phyloP scores from a whole-genome alignment of 2,329 filamentous ascomycete genomes.

The Exutisphaerella laricina region DNA sequence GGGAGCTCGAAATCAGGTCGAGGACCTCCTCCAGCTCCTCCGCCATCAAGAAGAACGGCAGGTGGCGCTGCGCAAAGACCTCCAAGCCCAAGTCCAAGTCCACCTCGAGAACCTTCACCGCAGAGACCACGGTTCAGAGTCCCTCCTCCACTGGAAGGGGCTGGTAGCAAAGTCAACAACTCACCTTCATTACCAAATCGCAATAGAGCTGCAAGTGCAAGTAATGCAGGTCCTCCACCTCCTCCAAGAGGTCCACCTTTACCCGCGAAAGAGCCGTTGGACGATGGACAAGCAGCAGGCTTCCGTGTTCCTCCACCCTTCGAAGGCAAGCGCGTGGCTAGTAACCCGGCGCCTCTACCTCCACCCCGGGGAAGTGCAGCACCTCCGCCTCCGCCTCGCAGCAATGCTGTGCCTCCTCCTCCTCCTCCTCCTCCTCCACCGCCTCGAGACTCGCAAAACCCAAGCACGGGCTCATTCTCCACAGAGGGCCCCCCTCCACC shows the following conservation, averaged over 20 bases:
- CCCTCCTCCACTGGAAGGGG: slow-evolving; percentile 82
- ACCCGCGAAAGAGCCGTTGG: slow-evolving; percentile 52
- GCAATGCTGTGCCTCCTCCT: slow-evolving; percentile 35
- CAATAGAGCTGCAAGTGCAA: slow-evolving; percentile 39
- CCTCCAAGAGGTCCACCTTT: slow-evolving; percentile 34
- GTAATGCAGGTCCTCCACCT: slow-evolving; percentile 30
- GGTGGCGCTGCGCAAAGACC: slow-evolving; percentile 35
- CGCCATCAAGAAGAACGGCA: slow-evolving; percentile 37
- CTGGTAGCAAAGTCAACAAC: slow-evolving; percentile 56
- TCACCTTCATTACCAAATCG: slow-evolving; percentile 50
- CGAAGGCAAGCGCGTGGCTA: slow-evolving; percentile 54
- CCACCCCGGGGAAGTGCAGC: slow-evolving; percentile 41
- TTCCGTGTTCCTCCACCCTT: slow-evolving; percentile 80
- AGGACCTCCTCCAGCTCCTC: slow-evolving; percentile 56
- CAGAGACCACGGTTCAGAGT: slow-evolving; percentile 69
- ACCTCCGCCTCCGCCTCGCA: slow-evolving; percentile 50
- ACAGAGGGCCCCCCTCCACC: slow-evolving; percentile 31
- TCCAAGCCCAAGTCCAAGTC: slow-evolving; percentile 51
- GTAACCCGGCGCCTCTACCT: slow-evolving; percentile 60
- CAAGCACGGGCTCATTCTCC: slow-evolving; percentile 36
- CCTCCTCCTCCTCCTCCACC: slow-evolving; percentile 41
- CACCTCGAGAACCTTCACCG: slow-evolving; percentile 64
- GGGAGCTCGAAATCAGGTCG: slow-evolving; percentile 52
- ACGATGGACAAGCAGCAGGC: slow-evolving; percentile 44
- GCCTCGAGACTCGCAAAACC: slow-evolving; percentile 58